Evolutionary conservation across 495 filamentous ascomycete species (phyloP).

Genomic region (Friedmanniomyces simplex): DNA sequence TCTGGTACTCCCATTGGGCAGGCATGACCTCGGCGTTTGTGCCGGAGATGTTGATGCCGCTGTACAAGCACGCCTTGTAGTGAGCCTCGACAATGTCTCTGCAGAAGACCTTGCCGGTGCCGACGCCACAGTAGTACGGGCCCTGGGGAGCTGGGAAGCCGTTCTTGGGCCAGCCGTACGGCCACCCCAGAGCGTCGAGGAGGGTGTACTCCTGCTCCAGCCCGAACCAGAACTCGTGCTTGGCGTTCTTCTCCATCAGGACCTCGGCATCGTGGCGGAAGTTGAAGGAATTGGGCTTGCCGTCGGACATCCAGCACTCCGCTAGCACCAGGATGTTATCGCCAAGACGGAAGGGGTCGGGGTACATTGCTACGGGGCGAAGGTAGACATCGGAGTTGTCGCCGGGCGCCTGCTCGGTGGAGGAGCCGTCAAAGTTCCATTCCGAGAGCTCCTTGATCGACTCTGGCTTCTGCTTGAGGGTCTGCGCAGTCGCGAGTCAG

Average conservation of each 20-base stretch:
- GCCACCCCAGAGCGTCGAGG: conserved; percentile 74
- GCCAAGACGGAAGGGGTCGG: conserved; percentile 77
- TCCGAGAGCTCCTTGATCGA: conserved; percentile 76
- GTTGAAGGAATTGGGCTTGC: conserved; percentile 98
- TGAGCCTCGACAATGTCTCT: conserved; percentile 97
- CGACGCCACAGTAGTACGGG: conserved; percentile 98
- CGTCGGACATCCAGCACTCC: conserved; percentile 94
- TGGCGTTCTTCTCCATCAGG: conserved; percentile 77
- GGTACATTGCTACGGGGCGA: conserved; percentile 78
- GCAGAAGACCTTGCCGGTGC: conserved; percentile 94
- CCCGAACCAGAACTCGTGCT: conserved; percentile 91
- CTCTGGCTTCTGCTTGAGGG: conserved; percentile 54
- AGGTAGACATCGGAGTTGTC: conserved; percentile 99
- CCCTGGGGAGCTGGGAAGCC: conserved; percentile 97
- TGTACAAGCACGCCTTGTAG: conserved; percentile 93
- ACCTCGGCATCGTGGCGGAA: conserved; percentile 80
- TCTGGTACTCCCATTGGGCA: conserved; percentile 98
- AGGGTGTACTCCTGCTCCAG: conserved; percentile 97
- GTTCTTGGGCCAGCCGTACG: conserved; percentile 90
- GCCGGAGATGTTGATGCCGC: conserved; percentile 87
- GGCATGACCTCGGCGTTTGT: conserved; percentile 99
- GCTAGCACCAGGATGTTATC: conserved; percentile 86
- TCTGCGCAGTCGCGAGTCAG: conserved; percentile 42
- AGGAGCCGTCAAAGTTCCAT: conserved; percentile 99
- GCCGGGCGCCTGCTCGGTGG: conserved; percentile 85